Evolutionary conservation across 257 asterid genomes (phyloP), one percentile per base, ranked within the genome.

Genomic region (Knoxia roxburghii): DNA sequence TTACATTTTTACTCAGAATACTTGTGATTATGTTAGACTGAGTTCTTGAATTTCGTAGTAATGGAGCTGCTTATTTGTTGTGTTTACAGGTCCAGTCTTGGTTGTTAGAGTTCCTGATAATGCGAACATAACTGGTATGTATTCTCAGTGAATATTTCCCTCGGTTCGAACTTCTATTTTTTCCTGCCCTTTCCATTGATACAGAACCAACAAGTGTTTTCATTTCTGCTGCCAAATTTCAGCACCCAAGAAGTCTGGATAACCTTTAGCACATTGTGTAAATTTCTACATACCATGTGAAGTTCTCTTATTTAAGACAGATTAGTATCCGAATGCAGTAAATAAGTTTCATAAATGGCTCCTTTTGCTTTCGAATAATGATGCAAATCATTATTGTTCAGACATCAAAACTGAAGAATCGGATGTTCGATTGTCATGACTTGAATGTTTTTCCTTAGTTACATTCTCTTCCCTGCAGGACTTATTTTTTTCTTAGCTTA

Each of bases 61-160:
- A 55, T 29, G 61, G n/a, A 27, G 21, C 12, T n/a, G 7, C 26
- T 69, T 33, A 49, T 40, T 8, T 40, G n/a, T 0, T 21, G 39
- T 41, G n/a, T 72, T 64, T 71, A 65, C 89, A 89, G 98, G 98
- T 51, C 91, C 83, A 18, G 98, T 85, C 18, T 55, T 93, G 76
- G 84, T 93, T 58, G 83, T 93, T 68, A 96, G 87, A 73, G 89
- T 84, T 85, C 97, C 98, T 17, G 80, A 89, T 56, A 81, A 82
- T 83, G 80, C 72, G 71, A 93, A 93, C 68, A 80, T 90, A 65
- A 89, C 96, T 23, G 96, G 98, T 92, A 81, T 32, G 15, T 17
- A 14, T 63, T 53, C 6, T 39, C 7, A 32, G 4, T 65, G 29
- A 20, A 15, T 65, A 15, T 48, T 35, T 13, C 41, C 1, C 43